Conservation (phyloP, 345 rosid species). For the Carallia pectinifolia region DNA sequence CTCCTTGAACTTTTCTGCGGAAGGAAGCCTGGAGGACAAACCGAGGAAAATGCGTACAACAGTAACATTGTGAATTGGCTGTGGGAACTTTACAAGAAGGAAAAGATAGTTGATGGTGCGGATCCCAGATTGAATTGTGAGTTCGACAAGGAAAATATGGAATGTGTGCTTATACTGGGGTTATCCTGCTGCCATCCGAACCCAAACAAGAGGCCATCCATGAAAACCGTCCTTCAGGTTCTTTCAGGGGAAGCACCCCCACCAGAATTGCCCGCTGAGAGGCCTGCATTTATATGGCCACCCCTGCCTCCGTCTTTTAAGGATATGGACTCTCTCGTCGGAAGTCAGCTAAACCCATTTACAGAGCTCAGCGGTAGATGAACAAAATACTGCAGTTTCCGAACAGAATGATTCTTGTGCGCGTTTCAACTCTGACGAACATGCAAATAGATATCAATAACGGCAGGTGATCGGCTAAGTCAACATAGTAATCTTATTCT, state of each 20-base stretch:
- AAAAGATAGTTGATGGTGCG: slow-evolving; percentile 44
- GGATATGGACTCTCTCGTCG: slow-evolving; percentile 34
- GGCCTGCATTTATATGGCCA: slow-evolving; percentile 78
- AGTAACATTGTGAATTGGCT: slow-evolving; percentile 61
- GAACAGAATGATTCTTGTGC: too few species aligned
- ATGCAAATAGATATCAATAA: too few species aligned
- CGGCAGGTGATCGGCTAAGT: too few species aligned
- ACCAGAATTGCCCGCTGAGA: slow-evolving; percentile 51
- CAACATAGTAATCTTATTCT: too few species aligned
- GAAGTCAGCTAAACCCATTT: slow-evolving; percentile 33
- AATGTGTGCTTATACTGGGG: slow-evolving; percentile 50
- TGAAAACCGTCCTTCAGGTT: slow-evolving; percentile 62
- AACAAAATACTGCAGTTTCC: neutral
- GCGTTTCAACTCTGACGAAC: too few species aligned
- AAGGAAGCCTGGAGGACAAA: slow-evolving; percentile 42
- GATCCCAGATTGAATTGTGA: slow-evolving; percentile 46
- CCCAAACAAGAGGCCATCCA: slow-evolving; percentile 64
- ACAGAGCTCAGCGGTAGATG: slow-evolving; percentile 45
- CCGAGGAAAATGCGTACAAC: slow-evolving; percentile 35
- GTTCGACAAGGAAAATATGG: slow-evolving; percentile 40
- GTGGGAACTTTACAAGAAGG: slow-evolving; percentile 61
- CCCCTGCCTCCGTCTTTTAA: slow-evolving; percentile 57
- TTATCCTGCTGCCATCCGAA: slow-evolving; percentile 83
- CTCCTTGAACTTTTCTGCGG: slow-evolving; percentile 62
- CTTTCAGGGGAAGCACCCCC: slow-evolving; percentile 52